These are phyloP conservation scores for Trichoderma reesei DNA, from an alignment of 495 filamentous ascomycete genomes.

Conservation along the genomic window DNA sequence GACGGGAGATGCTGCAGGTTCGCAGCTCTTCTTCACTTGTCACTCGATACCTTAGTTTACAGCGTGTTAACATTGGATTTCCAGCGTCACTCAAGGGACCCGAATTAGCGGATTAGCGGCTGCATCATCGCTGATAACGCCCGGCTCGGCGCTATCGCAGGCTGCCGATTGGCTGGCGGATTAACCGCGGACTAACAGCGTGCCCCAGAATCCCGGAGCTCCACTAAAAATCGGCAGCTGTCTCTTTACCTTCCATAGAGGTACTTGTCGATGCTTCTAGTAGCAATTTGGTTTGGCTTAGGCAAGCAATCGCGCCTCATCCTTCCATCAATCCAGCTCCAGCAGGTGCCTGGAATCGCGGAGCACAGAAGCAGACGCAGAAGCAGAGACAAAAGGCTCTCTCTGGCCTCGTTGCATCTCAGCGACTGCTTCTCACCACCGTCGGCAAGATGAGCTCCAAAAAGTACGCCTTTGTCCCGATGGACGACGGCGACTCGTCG, in stretches of 20 bases:
- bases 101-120: not conserved
- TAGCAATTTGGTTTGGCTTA: not conserved
- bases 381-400: not conserved
- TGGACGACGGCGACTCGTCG: constrained; percentile 54
- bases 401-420: not conserved
- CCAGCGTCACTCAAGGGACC: not conserved
- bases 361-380: not conserved
- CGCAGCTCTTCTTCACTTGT: not conserved
- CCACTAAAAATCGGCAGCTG: not conserved
- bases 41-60: not conserved
- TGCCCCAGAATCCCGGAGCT: not conserved
- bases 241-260: not conserved
- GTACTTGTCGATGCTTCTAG: too few species aligned
- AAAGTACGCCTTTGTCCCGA: constrained; percentile 72
- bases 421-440: not conserved
- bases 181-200: not conserved
- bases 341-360: too few species aligned
- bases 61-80: constrained; percentile 5
- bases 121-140: not conserved
- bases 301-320: constrained; percentile 5
- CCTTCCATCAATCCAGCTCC: not conserved
- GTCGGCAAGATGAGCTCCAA: constrained; percentile 40
- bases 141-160: not conserved
- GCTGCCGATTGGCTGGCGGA: not conserved
- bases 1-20: not conserved